Conservation (phyloP, 768 basidiomycete genomes). For the Mycena filopes region DNA sequence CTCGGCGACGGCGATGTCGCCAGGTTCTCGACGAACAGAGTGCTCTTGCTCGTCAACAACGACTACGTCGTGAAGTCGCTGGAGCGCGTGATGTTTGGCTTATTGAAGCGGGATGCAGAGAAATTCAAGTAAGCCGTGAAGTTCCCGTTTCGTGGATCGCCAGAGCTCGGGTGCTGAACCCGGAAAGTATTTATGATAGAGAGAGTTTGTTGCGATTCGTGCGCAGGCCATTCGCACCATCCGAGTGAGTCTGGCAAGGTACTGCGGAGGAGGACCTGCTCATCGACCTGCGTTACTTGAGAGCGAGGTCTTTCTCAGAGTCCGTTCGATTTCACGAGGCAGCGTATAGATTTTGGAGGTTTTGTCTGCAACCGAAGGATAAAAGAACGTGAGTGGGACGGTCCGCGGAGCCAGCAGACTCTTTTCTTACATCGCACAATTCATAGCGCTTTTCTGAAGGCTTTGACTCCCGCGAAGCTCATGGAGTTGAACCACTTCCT, state of each 20-base stretch:
- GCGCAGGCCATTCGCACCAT: background rate
- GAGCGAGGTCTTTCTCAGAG: background rate
- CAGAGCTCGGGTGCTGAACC: too few species aligned
- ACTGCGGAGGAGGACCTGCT: too few species aligned
- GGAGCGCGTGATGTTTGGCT: background rate
- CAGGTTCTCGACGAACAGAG: slow-evolving; percentile 5
- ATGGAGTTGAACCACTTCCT: slow-evolving; percentile 4
- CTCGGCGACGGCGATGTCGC: background rate
- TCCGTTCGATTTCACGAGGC: slow-evolving; percentile 7
- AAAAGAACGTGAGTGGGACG: background rate
- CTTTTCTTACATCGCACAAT: too few species aligned
- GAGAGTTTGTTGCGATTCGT: slow-evolving; percentile 6
- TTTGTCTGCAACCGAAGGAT: background rate
- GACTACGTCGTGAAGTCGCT: slow-evolving; percentile 7
- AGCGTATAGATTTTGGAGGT: slow-evolving; percentile 11
- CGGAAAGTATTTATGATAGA: background rate
- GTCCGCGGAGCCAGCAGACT: background rate
- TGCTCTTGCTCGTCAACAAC: slow-evolving; percentile 7
- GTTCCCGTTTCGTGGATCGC: background rate
- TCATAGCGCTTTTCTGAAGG: slow-evolving; percentile 3
- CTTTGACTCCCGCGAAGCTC: background rate
- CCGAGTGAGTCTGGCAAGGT: too few species aligned
- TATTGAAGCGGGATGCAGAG: slow-evolving; percentile 1
- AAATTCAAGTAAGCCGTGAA: slow-evolving; percentile 15
- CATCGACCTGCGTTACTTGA: background rate